A percentile compares a stretch with the other conserved stretches of the same genome.
phyloP scores from a whole-genome alignment of 192 early-diverging fungal species.

The Podila horticola region DNA sequence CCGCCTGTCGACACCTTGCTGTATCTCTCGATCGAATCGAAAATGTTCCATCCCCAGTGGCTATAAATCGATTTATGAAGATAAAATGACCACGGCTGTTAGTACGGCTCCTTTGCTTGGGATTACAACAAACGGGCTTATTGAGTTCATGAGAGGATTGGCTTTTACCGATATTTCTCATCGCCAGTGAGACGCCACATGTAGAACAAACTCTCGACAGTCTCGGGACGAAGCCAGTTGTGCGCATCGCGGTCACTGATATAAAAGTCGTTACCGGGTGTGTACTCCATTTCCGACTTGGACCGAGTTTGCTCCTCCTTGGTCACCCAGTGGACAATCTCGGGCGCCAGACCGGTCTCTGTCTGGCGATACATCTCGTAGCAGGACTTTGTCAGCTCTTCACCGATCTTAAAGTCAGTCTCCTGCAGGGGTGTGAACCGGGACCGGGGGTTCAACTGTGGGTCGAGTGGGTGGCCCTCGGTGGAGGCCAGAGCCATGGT shows the following conservation, averaged over 20 bases:
- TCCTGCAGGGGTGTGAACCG: slow-evolving; percentile 17
- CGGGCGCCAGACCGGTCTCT: slow-evolving; percentile 50
- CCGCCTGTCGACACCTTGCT: slow-evolving; percentile 71
- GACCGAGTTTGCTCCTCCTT: slow-evolving; percentile 44
- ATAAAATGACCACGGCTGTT: not conserved
- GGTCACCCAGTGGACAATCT: slow-evolving; percentile 64
- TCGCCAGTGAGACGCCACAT: slow-evolving; percentile 88
- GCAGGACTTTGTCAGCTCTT: slow-evolving; percentile 75
- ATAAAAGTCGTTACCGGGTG: slow-evolving; percentile 62
- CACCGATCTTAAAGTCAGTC: slow-evolving; percentile 72
- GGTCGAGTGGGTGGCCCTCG: slow-evolving; percentile 57
- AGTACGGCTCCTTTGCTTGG: not conserved
- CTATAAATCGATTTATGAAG: slow-evolving; percentile 23
- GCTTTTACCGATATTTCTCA: slow-evolving; percentile 78
- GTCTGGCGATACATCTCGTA: slow-evolving; percentile 59
- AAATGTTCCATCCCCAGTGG: slow-evolving; percentile 87
- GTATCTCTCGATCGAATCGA: slow-evolving; percentile 82
- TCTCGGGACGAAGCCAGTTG: slow-evolving; percentile 87
- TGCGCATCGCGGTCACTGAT: slow-evolving; percentile 71
- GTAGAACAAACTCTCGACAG: slow-evolving; percentile 87
- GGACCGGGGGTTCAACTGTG: slow-evolving; percentile 7
- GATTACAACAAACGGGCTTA: no score
- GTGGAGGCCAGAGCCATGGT: slow-evolving; percentile 83
- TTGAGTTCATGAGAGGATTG: not conserved
- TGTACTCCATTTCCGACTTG: slow-evolving; percentile 36